A percentile compares a stretch with the other conserved stretches of the same genome.
Evolutionary conservation across 768 basidiomycete genomes (phyloP).

Genomic region (Phanerochaete carnosa): DNA sequence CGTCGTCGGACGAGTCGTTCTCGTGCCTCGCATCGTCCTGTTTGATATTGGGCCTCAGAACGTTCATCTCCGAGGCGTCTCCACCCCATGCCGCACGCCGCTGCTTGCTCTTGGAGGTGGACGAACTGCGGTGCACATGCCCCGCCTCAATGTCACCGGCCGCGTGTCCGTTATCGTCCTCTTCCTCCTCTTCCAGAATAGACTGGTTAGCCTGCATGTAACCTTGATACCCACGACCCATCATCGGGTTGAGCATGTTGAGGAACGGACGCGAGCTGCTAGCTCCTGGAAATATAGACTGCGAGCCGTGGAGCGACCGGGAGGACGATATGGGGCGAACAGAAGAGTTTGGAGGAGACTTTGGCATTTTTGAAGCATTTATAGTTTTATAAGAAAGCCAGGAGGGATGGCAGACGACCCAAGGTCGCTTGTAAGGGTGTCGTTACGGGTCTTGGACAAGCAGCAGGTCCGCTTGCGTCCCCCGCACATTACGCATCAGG

Average conservation of each 20-base stretch:
- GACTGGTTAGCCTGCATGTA: constrained; percentile 74
- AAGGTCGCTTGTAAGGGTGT: background rate
- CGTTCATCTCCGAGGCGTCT: constrained; percentile 51
- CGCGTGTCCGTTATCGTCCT: constrained; percentile 40
- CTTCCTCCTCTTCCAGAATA: constrained; percentile 65
- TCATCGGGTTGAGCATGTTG: constrained; percentile 80
- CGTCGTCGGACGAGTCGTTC: constrained; percentile 72
- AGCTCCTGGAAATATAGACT: constrained; percentile 35
- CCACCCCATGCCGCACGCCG: constrained; percentile 59
- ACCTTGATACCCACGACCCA: constrained; percentile 69
- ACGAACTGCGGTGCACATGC: constrained; percentile 34
- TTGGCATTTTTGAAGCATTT: constrained; percentile 6
- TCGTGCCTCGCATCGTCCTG: constrained; percentile 58
- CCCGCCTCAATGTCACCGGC: constrained; percentile 65
- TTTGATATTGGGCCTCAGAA: constrained; percentile 69
- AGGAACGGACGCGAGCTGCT: constrained; percentile 75
- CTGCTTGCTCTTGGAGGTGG: constrained; percentile 33
- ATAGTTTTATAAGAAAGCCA: background rate
- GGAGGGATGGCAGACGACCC: background rate
- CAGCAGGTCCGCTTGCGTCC: constrained; percentile 5
- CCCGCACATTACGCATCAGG: constrained; percentile 1
- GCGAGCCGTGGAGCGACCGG: constrained; percentile 28
- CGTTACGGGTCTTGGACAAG: constrained; percentile 2
- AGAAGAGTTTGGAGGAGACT: constrained; percentile 14
- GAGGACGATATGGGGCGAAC: constrained; percentile 17